Evolutionary conservation across 768 basidiomycete genomes (phyloP).

Genomic region (Agaricus sinodeliciosus): DNA sequence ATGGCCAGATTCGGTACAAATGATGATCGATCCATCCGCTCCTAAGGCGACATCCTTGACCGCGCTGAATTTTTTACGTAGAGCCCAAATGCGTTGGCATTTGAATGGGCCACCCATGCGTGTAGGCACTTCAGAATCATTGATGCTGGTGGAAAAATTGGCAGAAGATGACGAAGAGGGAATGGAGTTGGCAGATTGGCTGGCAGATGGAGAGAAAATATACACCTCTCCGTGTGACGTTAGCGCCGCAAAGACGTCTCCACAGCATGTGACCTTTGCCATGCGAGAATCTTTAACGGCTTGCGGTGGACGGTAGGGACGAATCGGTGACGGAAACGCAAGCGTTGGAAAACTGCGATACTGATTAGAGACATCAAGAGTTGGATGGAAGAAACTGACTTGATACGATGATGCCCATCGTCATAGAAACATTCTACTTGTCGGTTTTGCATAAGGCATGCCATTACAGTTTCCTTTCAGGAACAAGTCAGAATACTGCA

Average conservation of each 20-base stretch:
- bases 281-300: constrained; percentile 65
- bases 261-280: constrained; percentile 72
- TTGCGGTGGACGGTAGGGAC: constrained; percentile 78
- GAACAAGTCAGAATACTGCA: background rate
- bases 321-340: constrained; percentile 68
- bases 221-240: constrained; percentile 89
- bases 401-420: constrained; percentile 68
- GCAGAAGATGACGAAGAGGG: constrained; percentile 15
- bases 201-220: constrained; percentile 47
- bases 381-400: constrained; percentile 30
- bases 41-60: constrained; percentile 90
- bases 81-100: constrained; percentile 88
- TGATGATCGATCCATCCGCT: constrained; percentile 78
- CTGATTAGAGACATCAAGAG: background rate
- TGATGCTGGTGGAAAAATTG: constrained; percentile 9
- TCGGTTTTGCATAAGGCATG: constrained; percentile 67
- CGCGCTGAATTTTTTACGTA: constrained; percentile 80
- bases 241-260: constrained; percentile 76
- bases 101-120: constrained; percentile 41
- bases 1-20: constrained; percentile 93
- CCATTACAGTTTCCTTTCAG: constrained; percentile 71
- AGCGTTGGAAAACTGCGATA: constrained; percentile 63
- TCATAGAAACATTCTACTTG: constrained; percentile 85
- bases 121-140: constrained; percentile 20
- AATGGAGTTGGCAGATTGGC: constrained; percentile 15